phyloP scores from a whole-genome alignment of 78 protist genomes.

The Cavenderia fasciculata region DNA sequence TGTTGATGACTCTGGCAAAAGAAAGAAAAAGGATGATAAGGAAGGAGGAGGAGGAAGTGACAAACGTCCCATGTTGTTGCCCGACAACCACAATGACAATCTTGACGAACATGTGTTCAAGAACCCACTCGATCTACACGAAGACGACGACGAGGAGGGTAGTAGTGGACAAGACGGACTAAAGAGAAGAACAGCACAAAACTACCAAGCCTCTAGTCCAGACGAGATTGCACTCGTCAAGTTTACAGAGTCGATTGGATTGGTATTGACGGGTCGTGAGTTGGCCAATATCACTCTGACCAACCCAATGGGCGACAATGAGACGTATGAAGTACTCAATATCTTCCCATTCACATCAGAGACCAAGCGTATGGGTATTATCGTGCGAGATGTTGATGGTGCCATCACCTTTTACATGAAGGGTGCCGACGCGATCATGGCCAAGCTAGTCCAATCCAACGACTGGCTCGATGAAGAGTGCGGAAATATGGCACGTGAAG shows the following conservation, averaged over 20 bases:
- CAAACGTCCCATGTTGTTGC: not conserved
- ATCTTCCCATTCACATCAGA: constrained; percentile 97
- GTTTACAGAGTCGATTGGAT: constrained; percentile 91
- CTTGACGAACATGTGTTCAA: not conserved
- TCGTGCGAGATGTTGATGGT: constrained; percentile 87
- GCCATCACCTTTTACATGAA: constrained; percentile 88
- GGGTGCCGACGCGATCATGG: constrained; percentile 88
- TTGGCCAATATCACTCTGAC: constrained; percentile 56
- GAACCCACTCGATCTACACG: not conserved
- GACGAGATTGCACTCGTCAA: constrained; percentile 98
- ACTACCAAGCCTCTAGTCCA: constrained; percentile 96
- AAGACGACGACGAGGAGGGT: not conserved
- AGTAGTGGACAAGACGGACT: not conserved
- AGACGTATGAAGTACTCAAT: constrained; percentile 87
- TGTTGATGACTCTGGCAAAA: no score
- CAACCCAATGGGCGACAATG: constrained; percentile 76
- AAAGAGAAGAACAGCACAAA: not conserved
- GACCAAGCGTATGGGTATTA: constrained; percentile 97
- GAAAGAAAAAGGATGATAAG: constrained; percentile 4
- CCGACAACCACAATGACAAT: not conserved
- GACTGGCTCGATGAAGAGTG: constrained; percentile 97
- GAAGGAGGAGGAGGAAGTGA: not conserved
- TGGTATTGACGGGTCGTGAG: constrained; percentile 84
- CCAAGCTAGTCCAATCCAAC: constrained; percentile 64
- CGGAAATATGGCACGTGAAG: constrained; percentile 97